A percentile compares a stretch with the other conserved stretches of the same genome.
phyloP scores from a whole-genome alignment of 805 yeast genomes.

The Pichia pseudocactophila region DNA sequence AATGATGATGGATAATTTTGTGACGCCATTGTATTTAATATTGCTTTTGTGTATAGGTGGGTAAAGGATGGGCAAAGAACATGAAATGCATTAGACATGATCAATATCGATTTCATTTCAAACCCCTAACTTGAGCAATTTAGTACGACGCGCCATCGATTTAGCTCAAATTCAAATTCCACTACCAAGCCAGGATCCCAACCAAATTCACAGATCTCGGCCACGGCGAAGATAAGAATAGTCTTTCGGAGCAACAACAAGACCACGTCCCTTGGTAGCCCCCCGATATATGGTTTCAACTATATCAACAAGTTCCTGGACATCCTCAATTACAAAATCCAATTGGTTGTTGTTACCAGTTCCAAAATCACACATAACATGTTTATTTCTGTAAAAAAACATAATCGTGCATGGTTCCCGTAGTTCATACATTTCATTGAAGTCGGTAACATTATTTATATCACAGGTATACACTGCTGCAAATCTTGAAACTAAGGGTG shows the following conservation, averaged over 20 bases:
- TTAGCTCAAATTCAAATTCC: no score
- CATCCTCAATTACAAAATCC: slow-evolving; percentile 68
- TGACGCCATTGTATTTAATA: slow-evolving; percentile 30
- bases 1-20: slow-evolving; percentile 42
- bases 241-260: slow-evolving; percentile 77
- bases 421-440: slow-evolving; percentile 81
- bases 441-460: slow-evolving; percentile 81
- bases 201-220: not conserved
- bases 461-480: slow-evolving; percentile 87
- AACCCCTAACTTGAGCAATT: no score
- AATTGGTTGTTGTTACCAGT: slow-evolving; percentile 95
- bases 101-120: no score
- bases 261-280: slow-evolving; percentile 85
- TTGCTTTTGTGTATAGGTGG: no score
- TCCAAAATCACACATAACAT: slow-evolving; percentile 98
- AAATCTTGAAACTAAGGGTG: slow-evolving; percentile 79
- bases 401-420: slow-evolving; percentile 87
- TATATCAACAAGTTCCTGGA: slow-evolving; percentile 86
- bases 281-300: slow-evolving; percentile 86
- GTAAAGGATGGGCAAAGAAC: no score
- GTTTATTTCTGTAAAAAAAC: slow-evolving; percentile 90
- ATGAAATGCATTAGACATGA: no score
- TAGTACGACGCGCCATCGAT: no score
- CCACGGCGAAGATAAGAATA: slow-evolving; percentile 25
- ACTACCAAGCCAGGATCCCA: no score